Evolutionary conservation across 1,284 basidiomycete genomes (phyloP).

Genomic region (Laetiporus sulphureus): DNA sequence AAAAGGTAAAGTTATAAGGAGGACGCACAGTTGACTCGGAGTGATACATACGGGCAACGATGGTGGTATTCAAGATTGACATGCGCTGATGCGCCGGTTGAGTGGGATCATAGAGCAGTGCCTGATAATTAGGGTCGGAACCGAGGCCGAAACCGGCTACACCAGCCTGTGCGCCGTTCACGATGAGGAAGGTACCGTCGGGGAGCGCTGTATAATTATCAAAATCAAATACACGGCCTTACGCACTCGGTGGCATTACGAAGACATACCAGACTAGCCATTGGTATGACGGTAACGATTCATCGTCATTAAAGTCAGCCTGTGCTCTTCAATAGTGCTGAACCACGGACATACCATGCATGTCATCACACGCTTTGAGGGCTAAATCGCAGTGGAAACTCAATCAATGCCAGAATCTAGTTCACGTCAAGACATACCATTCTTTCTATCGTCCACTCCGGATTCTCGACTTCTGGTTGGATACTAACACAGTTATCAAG

Average conservation of each 20-base stretch:
- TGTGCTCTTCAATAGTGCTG: slow-evolving; percentile 20
- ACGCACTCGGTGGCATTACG: neutral
- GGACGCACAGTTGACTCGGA: slow-evolving; percentile 46
- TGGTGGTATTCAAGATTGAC: slow-evolving; percentile 62
- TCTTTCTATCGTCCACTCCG: slow-evolving; percentile 62
- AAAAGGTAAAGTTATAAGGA: neutral
- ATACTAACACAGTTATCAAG: slow-evolving; percentile 69
- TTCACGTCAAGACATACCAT: too few species aligned
- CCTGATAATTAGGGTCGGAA: slow-evolving; percentile 53
- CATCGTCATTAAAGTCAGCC: neutral
- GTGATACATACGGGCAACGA: slow-evolving; percentile 79
- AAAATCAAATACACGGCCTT: neutral
- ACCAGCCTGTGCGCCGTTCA: slow-evolving; percentile 64
- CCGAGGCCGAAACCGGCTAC: slow-evolving; percentile 70
- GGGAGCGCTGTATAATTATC: slow-evolving; percentile 38
- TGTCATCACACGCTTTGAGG: slow-evolving; percentile 68
- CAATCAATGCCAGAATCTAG: too few species aligned
- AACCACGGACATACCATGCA: too few species aligned
- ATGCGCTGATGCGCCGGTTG: slow-evolving; percentile 53
- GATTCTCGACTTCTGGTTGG: slow-evolving; percentile 48
- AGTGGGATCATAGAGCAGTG: slow-evolving; percentile 64
- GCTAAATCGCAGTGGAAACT: too few species aligned
- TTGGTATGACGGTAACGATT: neutral
- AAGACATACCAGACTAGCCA: slow-evolving; percentile 17
- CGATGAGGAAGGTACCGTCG: slow-evolving; percentile 67